These are phyloP conservation scores for Ustilago esculenta DNA, from an alignment of 1,284 basidiomycete species.

Conservation along the genomic window DNA sequence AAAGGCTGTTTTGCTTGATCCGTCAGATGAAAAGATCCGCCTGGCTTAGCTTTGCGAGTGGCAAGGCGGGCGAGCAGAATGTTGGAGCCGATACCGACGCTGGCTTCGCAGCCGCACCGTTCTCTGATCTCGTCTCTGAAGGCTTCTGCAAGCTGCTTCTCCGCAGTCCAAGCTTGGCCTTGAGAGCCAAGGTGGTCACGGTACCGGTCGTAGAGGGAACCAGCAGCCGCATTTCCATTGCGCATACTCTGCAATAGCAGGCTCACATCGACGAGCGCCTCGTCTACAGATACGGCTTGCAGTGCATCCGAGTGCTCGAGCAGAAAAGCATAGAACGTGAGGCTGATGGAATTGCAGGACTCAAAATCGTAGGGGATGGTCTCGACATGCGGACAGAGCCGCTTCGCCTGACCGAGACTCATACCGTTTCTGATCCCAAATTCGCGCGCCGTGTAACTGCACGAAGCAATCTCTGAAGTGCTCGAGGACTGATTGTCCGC, in stretches of 20 bases:
- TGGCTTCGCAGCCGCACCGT: conserved; percentile 81
- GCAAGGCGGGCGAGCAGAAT: conserved; percentile 91
- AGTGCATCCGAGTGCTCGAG: conserved; percentile 89
- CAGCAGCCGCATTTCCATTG: conserved; percentile 9
- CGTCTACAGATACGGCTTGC: conserved; percentile 94
- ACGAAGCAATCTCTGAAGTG: conserved; percentile 82
- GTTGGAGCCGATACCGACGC: conserved; percentile 88
- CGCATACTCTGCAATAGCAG: conserved; percentile 70
- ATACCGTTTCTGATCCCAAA: conserved; percentile 93
- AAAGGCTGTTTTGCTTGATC: conserved; percentile 71
- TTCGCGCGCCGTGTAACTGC: conserved; percentile 89
- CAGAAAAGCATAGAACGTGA: conserved; percentile 91
- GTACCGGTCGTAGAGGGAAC: conserved; percentile 27
- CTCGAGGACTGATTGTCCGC: conserved; percentile 47
- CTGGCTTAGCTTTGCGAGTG: conserved; percentile 89
- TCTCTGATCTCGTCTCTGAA: conserved; percentile 80
- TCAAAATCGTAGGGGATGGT: conserved; percentile 94
- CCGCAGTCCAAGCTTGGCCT: conserved; percentile 44
- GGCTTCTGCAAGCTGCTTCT: conserved; percentile 75
- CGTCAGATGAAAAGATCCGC: conserved; percentile 79
- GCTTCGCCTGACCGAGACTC: conserved; percentile 73
- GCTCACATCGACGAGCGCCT: conserved; percentile 90
- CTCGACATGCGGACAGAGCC: conserved; percentile 68
- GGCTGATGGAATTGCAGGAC: conserved; percentile 70
- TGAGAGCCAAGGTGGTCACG: conserved; percentile 36